Evolutionary conservation across 75 land plant genomes (phyloP), one percentile per base, ranked within the genome.

Genomic region (Pseudotsuga menziesii): DNA sequence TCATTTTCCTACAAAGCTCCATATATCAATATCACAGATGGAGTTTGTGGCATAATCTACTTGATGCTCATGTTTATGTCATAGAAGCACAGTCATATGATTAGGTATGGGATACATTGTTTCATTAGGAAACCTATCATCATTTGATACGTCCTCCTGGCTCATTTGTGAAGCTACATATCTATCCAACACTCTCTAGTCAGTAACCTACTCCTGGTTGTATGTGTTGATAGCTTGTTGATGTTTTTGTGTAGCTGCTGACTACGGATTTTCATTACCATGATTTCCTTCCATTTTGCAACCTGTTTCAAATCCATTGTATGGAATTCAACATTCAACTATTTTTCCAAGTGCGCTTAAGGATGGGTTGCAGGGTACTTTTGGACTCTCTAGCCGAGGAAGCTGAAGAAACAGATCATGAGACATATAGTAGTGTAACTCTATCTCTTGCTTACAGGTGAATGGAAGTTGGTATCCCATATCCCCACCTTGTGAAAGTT

Each of bases 301-400:
- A 23, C 26, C 74, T 23, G 57, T 54, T 26, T 73, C 75, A 4
- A 73, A 48, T 52, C 57, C 75, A 27, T 26, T 25, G n/a, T 54
- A 73, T 27, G 58, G 75, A 11, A 72, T 72, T 55, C 32, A 26
- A 6, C 75, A 73, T 56, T 73, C 75, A 4, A 57, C 26, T 9
- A 32, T 73, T 73, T 73, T 73, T 19, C 22, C 61, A 19, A 2
- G 6, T 59, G 61, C 61, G 27, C 57, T 73, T 14, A 76, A 82
- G 55, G 82, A 58, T 36, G 77, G 29, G 20, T 76, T 60, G 41
- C 78, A 58, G 32, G 75, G 78, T 39, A 81, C 55, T 81, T 82
- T 90, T 15, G 92, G 92, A 75, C 90, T 90, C 60, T 90, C 92
- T 16, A 90, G 67, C 60, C 85, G 92, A 14, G 92, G 92, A 32